Evolutionary conservation across 1,139 yeast species (phyloP), one percentile per base, ranked within the genome.

Genomic region (Kodamaea arcana): DNA sequence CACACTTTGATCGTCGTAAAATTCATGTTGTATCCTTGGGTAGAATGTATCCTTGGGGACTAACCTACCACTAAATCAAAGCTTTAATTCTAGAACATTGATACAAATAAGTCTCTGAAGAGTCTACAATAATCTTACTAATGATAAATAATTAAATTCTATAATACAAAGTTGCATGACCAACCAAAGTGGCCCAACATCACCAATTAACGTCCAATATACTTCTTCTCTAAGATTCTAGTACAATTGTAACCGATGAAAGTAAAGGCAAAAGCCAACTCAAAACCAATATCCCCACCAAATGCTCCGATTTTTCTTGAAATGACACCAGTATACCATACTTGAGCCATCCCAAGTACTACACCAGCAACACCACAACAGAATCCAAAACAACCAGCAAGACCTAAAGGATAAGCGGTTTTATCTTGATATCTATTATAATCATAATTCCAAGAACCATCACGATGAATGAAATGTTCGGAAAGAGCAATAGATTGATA

Each of bases 221-320:
- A 80, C 57, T 80, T 81, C 58, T 68, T 62, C 62, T 88, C 97
- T 15, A 85, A 54, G 41, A 82, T 82, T 59, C 97, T 75, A 28
- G 72, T 60, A 24, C 68, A 30, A 51, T 80, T 75, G 61, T 64
- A 84, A 15, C 73, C 81, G 42, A 86, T 55, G 46, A 83, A 79
- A 13, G 94, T 67, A 56, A 88, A 88, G 3, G 65, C 76, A 43
- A 75, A 72, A 26, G 82, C 86, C 44, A 90, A 67, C 63, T 85
- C 95, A 51, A 85, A 85, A 26, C 95, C 96, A 50, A 88, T 73
- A 58, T 88, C 97, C 46, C 90, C 96, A 51, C 94, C 94, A 45
- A 40, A 66, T 2, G 54, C 66, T 39, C 94, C 94, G 51, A 85
- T 80, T 43, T 60, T 46, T 30, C 50, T 56, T 29, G 80, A 92